A percentile compares a stretch with the other conserved stretches of the same genome.
Evolutionary conservation across 2,329 filamentous ascomycete species (phyloP).

Genomic region (Helminthosporium solani): DNA sequence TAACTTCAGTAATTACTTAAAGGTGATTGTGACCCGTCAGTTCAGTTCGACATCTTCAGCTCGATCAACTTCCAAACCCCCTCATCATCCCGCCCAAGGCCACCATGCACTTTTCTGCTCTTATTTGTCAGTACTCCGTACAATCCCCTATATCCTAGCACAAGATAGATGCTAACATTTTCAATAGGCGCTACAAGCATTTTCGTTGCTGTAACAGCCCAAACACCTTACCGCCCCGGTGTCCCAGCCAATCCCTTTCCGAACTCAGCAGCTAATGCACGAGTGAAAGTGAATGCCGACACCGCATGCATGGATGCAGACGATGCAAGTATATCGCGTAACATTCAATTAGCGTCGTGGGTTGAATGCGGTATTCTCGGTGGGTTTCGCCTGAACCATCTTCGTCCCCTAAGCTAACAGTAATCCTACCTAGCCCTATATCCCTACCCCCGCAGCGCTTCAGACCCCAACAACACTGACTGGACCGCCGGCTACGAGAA

Average conservation of each 20-base stretch:
- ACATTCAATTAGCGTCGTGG: conserved; percentile 7
- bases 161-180: neutral
- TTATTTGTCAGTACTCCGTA: neutral
- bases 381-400: neutral
- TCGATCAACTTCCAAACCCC: neutral
- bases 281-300: conserved; percentile 5
- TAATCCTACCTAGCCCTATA: conserved; percentile 5
- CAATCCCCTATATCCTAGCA: neutral
- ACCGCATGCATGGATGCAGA: conserved; percentile 2
- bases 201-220: neutral
- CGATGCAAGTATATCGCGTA: neutral
- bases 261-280: conserved; percentile 1
- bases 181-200: conserved; percentile 2
- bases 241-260: conserved; percentile 3
- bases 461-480: conserved; percentile 4
- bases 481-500: conserved; percentile 1
- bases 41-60: neutral
- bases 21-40: no score
- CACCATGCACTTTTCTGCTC: neutral
- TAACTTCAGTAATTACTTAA: no score
- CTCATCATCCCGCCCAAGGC: neutral
- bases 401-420: neutral
- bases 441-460: conserved; percentile 3
- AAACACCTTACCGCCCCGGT: conserved; percentile 5
- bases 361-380: conserved; percentile 5